These are phyloP conservation scores for Chamaenerion angustifolium DNA, from an alignment of 345 rosid species.

Conservation along the genomic window DNA sequence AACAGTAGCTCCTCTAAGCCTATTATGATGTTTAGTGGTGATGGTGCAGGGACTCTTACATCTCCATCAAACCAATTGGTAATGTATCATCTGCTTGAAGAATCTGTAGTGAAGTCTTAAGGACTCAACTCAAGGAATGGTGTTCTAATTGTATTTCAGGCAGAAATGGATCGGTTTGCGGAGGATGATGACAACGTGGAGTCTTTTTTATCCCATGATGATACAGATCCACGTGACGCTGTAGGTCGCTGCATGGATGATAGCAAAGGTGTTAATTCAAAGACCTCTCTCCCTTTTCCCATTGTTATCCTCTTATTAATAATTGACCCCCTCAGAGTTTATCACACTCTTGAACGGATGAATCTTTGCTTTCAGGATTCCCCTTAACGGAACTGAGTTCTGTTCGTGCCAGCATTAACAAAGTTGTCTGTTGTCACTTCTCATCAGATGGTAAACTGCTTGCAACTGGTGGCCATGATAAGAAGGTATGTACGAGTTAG, in stretches of 20 bases:
- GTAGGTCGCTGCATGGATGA: constrained; percentile 79
- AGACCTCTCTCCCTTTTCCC: too few species aligned
- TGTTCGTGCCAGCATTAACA: constrained; percentile 67
- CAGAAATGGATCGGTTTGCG: constrained; percentile 84
- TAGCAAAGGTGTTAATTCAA: constrained; percentile 34
- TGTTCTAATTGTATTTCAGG: constrained; percentile 49
- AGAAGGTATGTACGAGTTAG: constrained; percentile 38
- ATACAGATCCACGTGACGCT: constrained; percentile 66
- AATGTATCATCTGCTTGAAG: not conserved
- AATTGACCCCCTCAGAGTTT: not conserved
- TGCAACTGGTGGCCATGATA: constrained; percentile 97
- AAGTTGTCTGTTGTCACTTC: constrained; percentile 80
- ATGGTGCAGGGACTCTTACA: constrained; percentile 72
- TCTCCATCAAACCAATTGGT: constrained; percentile 92
- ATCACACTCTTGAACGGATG: too few species aligned
- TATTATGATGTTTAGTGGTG: constrained; percentile 56
- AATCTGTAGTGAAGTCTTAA: too few species aligned
- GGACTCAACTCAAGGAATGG: too few species aligned
- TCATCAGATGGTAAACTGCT: constrained; percentile 93
- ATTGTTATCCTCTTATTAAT: too few species aligned
- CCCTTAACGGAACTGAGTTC: constrained; percentile 23
- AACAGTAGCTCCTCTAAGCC: constrained; percentile 79
- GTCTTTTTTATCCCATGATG: constrained; percentile 90
- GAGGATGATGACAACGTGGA: constrained; percentile 97
- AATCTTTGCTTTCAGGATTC: constrained; percentile 8